Percentiles rank a stretch among this genome's conserved stretches.
These are phyloP conservation scores for Coniella lustricola DNA, from an alignment of 2,329 filamentous ascomycete genomes.

Conservation along the genomic window DNA sequence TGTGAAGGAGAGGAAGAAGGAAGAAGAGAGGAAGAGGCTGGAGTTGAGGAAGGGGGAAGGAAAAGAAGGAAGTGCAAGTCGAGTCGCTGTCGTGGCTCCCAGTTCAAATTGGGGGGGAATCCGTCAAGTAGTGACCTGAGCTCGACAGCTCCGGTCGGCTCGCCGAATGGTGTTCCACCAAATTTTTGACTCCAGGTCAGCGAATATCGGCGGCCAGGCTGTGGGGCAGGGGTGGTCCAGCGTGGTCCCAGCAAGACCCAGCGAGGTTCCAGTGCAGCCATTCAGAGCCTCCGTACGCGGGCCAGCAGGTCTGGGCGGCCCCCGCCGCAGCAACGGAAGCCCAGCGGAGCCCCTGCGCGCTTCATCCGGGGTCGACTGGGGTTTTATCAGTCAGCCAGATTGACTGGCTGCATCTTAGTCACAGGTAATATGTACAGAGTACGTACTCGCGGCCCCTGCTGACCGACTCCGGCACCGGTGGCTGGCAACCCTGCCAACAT, in stretches of 20 bases:
- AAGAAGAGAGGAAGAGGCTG: slow-evolving; percentile 20
- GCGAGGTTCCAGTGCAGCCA: background rate
- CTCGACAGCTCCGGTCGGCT: slow-evolving; percentile 14
- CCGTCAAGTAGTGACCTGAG: background rate
- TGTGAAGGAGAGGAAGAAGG: slow-evolving; percentile 19
- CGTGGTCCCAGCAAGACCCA: background rate
- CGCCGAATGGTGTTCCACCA: slow-evolving; percentile 16
- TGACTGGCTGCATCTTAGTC: too few relatives aligned
- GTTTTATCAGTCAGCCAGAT: too few relatives aligned
- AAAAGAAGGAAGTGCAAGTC: slow-evolving; percentile 11
- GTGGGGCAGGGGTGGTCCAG: slow-evolving; percentile 4
- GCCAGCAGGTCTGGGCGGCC: too few relatives aligned
- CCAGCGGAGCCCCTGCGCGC: background rate
- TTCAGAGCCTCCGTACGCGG: too few relatives aligned
- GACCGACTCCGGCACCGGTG: too few relatives aligned
- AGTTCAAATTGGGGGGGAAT: background rate
- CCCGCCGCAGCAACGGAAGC: too few relatives aligned
- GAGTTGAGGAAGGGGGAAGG: slow-evolving; percentile 14
- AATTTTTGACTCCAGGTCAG: slow-evolving; percentile 12
- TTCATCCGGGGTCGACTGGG: too few relatives aligned
- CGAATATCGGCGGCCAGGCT: slow-evolving; percentile 4
- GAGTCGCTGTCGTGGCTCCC: background rate
- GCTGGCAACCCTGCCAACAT: too few relatives aligned
- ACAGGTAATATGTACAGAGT: too few relatives aligned
- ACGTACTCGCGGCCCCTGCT: too few relatives aligned